Base-by-base conservation (phyloP, 768 basidiomycete genomes). In the Auriscalpium orientale region DNA sequence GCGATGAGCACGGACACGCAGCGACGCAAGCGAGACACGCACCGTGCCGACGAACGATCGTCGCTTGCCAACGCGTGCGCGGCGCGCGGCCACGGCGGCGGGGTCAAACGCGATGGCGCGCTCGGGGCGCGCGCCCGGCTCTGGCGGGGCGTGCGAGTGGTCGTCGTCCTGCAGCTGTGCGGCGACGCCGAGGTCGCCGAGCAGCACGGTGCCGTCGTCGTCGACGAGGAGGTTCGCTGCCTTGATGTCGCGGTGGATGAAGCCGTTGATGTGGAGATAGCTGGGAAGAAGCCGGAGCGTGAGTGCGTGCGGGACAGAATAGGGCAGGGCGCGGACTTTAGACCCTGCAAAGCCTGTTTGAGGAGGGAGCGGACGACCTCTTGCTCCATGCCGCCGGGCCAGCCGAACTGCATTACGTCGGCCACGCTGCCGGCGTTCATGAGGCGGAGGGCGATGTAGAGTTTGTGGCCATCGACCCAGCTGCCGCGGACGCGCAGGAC, bases 41-140 rank as follows among this genome's bases (percentile, higher is more conserved):
- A 88, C 87, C 22, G 94, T 97, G 49, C 95, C 95, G 13, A 97
- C 95, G 65, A 97, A 97, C 10, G 87, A 90, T 66, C 87, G 90
- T 55, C 94, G 81, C 65, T 90, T 93, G n/a, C 85, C 82, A 10
- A 89, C 72, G 16, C 66, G 71, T 46, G 80, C 79, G 28, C 78
- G 63, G 16, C 62, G 47, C 43, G 56, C 9, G 51, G 36, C 13
- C 36, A 50, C 28, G 34, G 44, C 45, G 18, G 56, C 20, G 20
- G 49, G 22, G 10, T 75, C 72, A 61, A 74, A 72, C 38, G 72
- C 67, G 47, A 73, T 66, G 38, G 67, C 64, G 49, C 69, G 73
- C 52, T 71, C 72, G 52, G 54, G 16, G 22, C 51, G 55, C 10
- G 54, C 2, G 20, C 48, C 58, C 20, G 51, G n/a, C 28, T 28